Evolutionary conservation across 345 rosid genomes (phyloP).

Genomic region (Aquilaria yunnanensis): DNA sequence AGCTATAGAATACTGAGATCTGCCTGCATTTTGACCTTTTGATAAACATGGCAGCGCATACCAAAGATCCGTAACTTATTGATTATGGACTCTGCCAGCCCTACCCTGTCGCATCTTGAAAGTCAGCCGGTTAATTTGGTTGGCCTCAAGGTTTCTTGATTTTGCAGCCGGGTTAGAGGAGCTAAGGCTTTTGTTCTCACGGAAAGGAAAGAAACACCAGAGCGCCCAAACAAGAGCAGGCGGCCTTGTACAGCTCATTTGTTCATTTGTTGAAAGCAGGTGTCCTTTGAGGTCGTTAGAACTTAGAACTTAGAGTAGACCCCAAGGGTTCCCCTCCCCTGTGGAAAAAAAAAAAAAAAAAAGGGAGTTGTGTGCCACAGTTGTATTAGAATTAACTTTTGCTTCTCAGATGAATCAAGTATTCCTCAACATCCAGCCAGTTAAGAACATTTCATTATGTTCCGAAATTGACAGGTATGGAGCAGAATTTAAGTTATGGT

Average conservation of each 20-base stretch:
- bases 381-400: no score
- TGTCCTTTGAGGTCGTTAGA: slow-evolving; percentile 18
- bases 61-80: slow-evolving; percentile 8
- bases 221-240: slow-evolving; percentile 16
- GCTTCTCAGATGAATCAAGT: no score
- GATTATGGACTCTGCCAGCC: background rate
- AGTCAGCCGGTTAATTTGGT: slow-evolving; percentile 18
- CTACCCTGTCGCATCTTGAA: slow-evolving; percentile 8
- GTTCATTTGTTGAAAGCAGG: slow-evolving; percentile 51
- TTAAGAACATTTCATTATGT: no score
- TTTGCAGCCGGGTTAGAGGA: slow-evolving; percentile 22
- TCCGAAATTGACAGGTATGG: no score
- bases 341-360: no score
- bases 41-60: slow-evolving; percentile 9
- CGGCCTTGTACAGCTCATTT: slow-evolving; percentile 50
- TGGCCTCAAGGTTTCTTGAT: slow-evolving; percentile 4
- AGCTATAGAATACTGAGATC: slow-evolving; percentile 17
- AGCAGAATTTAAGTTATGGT: no score
- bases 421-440: no score
- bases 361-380: no score
- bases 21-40: slow-evolving; percentile 16
- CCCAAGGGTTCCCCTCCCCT: background rate
- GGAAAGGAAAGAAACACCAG: slow-evolving; percentile 8
- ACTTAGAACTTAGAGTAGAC: slow-evolving; percentile 8
- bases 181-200: slow-evolving; percentile 14